These are phyloP conservation scores for Mucor velutinosus DNA, from an alignment of 371 early-diverging fungal species.

Conservation along the genomic window DNA sequence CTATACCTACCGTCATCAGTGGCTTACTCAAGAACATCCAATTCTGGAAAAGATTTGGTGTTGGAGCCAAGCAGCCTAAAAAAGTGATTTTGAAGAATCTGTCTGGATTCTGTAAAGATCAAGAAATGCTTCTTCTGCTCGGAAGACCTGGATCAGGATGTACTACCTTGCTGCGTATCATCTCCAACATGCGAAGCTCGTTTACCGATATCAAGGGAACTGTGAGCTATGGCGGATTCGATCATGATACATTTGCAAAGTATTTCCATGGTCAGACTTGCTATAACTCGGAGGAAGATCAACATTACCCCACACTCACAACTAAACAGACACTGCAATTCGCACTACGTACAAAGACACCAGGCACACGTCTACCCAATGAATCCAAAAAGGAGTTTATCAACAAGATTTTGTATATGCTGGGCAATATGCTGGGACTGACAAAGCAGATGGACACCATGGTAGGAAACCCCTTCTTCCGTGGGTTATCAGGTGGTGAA, in stretches of 20 bases:
- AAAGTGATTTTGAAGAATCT: conserved; percentile 54
- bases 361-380: conserved; percentile 53
- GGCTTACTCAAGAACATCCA: conserved; percentile 19
- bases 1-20: conserved; percentile 36
- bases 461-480: conserved; percentile 81
- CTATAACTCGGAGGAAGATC: conserved; percentile 74
- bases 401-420: conserved; percentile 44
- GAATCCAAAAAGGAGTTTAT: conserved; percentile 44
- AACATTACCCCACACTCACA: conserved; percentile 68
- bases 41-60: conserved; percentile 33
- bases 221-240: conserved; percentile 64
- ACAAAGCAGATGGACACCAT: conserved; percentile 73
- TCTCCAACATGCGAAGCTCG: conserved; percentile 63
- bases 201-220: conserved; percentile 58
- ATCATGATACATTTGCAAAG: conserved; percentile 50
- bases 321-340: conserved; percentile 70
- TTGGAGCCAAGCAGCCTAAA: conserved; percentile 16
- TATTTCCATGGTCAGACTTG: conserved; percentile 63
- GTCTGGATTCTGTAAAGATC: conserved; percentile 64
- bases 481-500: conserved; percentile 86
- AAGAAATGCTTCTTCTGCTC: conserved; percentile 74
- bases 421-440: conserved; percentile 72
- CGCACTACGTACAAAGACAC: conserved; percentile 66
- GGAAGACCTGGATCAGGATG: conserved; percentile 77
- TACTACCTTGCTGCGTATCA: conserved; percentile 64